Evolutionary conservation across 805 yeast species (phyloP).

Genomic region (Millerago galiae): DNA sequence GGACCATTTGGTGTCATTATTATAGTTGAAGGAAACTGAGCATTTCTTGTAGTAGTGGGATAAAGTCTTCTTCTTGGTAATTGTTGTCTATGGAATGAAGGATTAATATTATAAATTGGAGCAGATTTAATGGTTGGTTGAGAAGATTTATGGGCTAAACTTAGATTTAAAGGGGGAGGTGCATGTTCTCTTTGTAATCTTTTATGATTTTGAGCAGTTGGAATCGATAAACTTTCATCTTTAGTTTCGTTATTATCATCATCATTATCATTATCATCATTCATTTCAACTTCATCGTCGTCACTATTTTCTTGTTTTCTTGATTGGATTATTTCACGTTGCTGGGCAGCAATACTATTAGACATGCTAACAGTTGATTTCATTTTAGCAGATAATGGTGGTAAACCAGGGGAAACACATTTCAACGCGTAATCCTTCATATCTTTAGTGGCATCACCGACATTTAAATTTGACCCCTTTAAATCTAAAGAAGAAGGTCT

Average conservation of each 20-base stretch:
- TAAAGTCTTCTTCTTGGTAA: conserved; percentile 8
- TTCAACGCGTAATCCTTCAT: conserved; percentile 22
- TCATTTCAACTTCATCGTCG: conserved; percentile 4
- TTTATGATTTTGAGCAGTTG: conserved; percentile 17
- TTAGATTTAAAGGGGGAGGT: conserved; percentile 26
- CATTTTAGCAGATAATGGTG: conserved; percentile 24
- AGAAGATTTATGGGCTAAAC: conserved; percentile 10
- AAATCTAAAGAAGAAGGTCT: conserved; percentile 22
- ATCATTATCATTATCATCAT: neutral
- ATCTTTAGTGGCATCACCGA: conserved; percentile 3
- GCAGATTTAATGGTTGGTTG: conserved; percentile 28
- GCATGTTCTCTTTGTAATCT: conserved; percentile 24
- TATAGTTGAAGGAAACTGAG: conserved; percentile 1
- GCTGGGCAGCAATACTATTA: conserved; percentile 22
- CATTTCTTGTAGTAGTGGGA: conserved; percentile 1
- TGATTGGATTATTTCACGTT: conserved; percentile 22
- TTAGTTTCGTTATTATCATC: neutral
- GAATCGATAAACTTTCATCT: conserved; percentile 14
- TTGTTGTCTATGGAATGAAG: conserved; percentile 11
- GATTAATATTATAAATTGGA: conserved; percentile 21
- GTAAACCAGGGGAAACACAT: conserved; percentile 25
- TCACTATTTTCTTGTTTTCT: conserved; percentile 10
- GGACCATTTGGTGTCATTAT: conserved; percentile 8
- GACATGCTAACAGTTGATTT: conserved; percentile 22
- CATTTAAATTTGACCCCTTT: conserved; percentile 12